phyloP scores from a whole-genome alignment of 148 eudicot species.

The Polygonum aviculare region DNA sequence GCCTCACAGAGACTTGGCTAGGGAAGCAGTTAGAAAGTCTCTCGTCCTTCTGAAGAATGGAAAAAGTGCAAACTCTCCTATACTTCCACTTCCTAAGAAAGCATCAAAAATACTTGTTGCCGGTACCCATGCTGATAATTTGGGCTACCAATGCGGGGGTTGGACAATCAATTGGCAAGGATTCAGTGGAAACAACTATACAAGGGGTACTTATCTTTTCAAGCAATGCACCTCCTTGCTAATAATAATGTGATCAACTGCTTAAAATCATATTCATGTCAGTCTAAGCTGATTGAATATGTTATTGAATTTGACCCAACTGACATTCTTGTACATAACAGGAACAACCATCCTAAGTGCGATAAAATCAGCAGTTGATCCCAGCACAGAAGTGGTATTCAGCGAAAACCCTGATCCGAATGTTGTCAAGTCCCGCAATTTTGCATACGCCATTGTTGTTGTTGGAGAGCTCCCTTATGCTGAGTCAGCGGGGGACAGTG shows the following conservation, averaged over 20 bases:
- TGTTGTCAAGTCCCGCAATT: constrained; percentile 40
- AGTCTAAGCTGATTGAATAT: background rate
- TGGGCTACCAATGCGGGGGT: constrained; percentile 95
- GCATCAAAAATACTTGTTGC: constrained; percentile 59
- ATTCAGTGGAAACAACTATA: constrained; percentile 60
- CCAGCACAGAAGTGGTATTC: constrained; percentile 44
- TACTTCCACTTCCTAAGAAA: constrained; percentile 65
- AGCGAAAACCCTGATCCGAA: constrained; percentile 43
- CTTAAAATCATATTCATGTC: background rate
- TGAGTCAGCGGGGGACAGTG: constrained; percentile 69
- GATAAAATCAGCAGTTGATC: constrained; percentile 45
- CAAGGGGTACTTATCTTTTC: constrained; percentile 38
- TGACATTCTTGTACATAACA: constrained; percentile 13
- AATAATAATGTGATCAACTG: background rate
- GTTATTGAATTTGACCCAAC: background rate
- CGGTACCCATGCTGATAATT: constrained; percentile 79
- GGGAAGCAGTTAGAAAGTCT: constrained; percentile 94
- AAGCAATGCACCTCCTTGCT: background rate
- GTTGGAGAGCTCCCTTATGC: constrained; percentile 79
- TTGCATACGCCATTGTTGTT: constrained; percentile 55
- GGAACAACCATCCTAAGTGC: constrained; percentile 69
- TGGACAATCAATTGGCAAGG: constrained; percentile 97
- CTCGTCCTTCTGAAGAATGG: constrained; percentile 87
- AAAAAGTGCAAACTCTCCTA: constrained; percentile 31
- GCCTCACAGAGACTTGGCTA: constrained; percentile 79